Evolutionary conservation across 2,329 filamentous ascomycete genomes (phyloP), one percentile per base, ranked within the genome.

Genomic region (Alternaria gansuensis): DNA sequence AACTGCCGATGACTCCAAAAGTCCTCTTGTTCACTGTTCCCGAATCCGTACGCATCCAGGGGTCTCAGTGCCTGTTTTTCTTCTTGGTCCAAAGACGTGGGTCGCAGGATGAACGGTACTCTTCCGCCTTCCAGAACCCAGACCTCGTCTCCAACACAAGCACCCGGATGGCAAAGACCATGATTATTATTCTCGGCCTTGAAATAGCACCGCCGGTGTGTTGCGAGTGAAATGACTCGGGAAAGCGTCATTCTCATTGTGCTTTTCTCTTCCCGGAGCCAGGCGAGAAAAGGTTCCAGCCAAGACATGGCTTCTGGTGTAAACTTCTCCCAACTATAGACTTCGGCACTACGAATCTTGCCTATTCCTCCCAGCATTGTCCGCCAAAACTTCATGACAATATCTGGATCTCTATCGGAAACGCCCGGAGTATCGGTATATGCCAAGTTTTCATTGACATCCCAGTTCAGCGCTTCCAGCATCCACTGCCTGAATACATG

Each of bases 1-100:
- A 2, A 24, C 11, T 8, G 39, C 0, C 11, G 0, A 11, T 8
- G 4, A 5, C 2, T 3, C 6, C 21, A 23, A 3, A 1, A 24
- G 8, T 13, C 5, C 0, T 23, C 13, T 2, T 13, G 5, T 2
- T 5, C 39, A 40, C 23, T 3, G 5, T 11, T 4, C 5, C 3
- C 2, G 21, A 40, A 1, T 23, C 3, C 21, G 10, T 14, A 9
- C 39, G 3, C 2, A 24, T 14, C 21, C 21, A 24, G 6, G 5
- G 39, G 21, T 2, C 21, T 41, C 5, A 41, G 39, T 24, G 39
- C 39, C 2, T 41, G 21, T 8, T 11, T 41, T 24, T 24, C 39
- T 23, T 41, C 6, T 4, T 1, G 3, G 6, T 24, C 21, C 10
- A 41, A 24, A 24, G 13, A 21, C 17, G 39, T 11, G 11, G 11